Base-by-base conservation (phyloP, 78 protist species). In the Monocercomonoides exilis region DNA sequence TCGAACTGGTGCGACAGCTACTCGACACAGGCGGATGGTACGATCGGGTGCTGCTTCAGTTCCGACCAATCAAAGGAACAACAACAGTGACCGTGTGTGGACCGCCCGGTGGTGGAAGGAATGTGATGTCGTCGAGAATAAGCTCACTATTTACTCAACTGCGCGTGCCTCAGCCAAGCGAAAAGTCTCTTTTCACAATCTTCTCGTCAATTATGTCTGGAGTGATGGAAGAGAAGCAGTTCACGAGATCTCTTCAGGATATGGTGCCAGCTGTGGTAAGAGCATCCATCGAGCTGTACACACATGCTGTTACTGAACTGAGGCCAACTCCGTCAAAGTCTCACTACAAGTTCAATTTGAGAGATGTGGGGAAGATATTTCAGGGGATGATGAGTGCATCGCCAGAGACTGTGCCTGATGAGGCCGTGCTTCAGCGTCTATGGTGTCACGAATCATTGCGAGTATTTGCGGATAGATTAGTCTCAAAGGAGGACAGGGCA, bases 401-500 rank as follows among this genome's bases (percentile, higher is more conserved):
- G n/a, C n/a, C n/a, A n/a, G n/a, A n/a, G n/a, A n/a, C n/a, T n/a
- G n/a, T n/a, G n/a, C n/a, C n/a, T n/a, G n/a, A n/a, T n/a, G n/a
- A n/a, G n/a, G n/a, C n/a, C n/a, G 64, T 87, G n/a, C 1, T 36
- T n/a, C 0, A 11, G 81, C 90, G 95, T 36, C 91, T 92, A 63
- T 70, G 91, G 91, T 0, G 43, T 36, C 92, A 92, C 89, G 97
- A 93, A 90, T 1, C 44, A 5, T 0, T 0, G 41, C 81, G 95
- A 1, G 91, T 90, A 32, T 92, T 90, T 87, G 46, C 84, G 35
- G 97, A 95, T 54, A 44, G 94, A 29, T 81, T 95, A 33, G 46
- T 87, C 5, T n/a, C 41, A 11, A 54, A 81, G 44, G 45, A 77
- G 6, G 95, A 92, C 0, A 4, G 11, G 41, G 54, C 32, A 11